Conservation (phyloP, 108 stramenopile genomes). For the Asterionellopsis glacialis region DNA sequence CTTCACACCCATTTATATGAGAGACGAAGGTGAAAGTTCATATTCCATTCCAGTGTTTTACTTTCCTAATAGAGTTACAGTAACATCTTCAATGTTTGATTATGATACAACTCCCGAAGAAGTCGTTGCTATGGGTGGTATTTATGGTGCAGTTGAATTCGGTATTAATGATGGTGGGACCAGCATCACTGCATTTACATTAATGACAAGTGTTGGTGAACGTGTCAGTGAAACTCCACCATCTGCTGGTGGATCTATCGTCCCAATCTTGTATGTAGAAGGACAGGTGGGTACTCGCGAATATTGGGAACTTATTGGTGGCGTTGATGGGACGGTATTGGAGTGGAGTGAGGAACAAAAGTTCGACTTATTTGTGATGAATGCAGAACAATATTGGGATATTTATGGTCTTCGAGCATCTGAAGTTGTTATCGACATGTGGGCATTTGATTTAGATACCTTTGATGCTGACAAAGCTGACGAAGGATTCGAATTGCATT, state of each 20-base stretch:
- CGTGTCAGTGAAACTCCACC: conserved; percentile 18
- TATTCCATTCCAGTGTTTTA: conserved; percentile 21
- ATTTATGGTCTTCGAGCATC: no score
- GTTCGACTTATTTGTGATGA: no score
- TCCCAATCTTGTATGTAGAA: conserved; percentile 20
- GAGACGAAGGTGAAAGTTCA: conserved; percentile 9
- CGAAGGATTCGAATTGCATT: no score
- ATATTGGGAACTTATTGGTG: conserved; percentile 11
- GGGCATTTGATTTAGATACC: no score
- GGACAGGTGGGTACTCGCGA: conserved; percentile 5
- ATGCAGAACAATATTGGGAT: no score
- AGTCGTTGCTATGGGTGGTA: conserved; percentile 8
- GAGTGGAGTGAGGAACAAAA: conserved; percentile 9
- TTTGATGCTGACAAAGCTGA: no score
- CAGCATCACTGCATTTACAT: neutral
- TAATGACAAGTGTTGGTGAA: conserved; percentile 11
- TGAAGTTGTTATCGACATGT: no score
- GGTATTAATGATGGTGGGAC: conserved; percentile 1
- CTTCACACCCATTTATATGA: conserved; percentile 11
- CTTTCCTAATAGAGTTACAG: conserved; percentile 11
- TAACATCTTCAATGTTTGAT: neutral
- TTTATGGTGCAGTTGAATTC: conserved; percentile 1
- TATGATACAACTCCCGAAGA: conserved; percentile 1
- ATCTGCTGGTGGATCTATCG: conserved; percentile 18
- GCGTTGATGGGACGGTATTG: conserved; percentile 9